Conservation (phyloP, 1,284 basidiomycete genomes). For the Stygiomarasmius scandens region DNA sequence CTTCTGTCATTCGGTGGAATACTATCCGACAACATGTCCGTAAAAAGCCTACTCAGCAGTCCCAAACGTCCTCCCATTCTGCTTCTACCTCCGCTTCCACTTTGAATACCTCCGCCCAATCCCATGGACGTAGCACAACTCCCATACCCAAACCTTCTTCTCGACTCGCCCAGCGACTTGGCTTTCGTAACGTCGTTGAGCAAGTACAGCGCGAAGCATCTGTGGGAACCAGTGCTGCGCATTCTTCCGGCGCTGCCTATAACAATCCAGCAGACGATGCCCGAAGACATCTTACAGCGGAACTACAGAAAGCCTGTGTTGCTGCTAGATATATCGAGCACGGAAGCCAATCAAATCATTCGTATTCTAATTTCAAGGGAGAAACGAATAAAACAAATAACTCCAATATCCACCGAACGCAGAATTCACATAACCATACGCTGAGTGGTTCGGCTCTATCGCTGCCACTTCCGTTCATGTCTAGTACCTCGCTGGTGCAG, state of each 20-base stretch:
- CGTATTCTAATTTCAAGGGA: not conserved
- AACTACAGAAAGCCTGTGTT: conserved; percentile 55
- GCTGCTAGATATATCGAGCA: conserved; percentile 41
- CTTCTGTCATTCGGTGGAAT: conserved; percentile 53
- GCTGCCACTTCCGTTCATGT: conserved; percentile 48
- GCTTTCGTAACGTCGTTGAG: conserved; percentile 64
- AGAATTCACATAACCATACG: conserved; percentile 22
- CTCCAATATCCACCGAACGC: conserved; percentile 23
- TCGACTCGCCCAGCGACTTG: conserved; percentile 52
- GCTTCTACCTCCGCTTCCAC: not conserved
- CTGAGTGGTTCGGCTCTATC: conserved; percentile 41
- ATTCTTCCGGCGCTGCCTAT: not conserved
- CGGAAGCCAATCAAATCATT: conserved; percentile 19
- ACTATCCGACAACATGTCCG: conserved; percentile 53
- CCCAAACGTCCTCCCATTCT: conserved; percentile 2
- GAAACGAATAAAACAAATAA: conserved; percentile 8
- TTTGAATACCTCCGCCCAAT: conserved; percentile 19
- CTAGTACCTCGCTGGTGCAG: conserved; percentile 36
- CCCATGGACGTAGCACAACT: conserved; percentile 17
- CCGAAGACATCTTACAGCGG: conserved; percentile 45
- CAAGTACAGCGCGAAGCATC: conserved; percentile 40
- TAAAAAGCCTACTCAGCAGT: not conserved
- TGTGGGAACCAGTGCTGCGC: not conserved
- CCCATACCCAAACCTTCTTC: conserved; percentile 56
- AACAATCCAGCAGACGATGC: conserved; percentile 37